Evolutionary conservation across 2,329 filamentous ascomycete species (phyloP).

Genomic region (Emergomyces orientalis): DNA sequence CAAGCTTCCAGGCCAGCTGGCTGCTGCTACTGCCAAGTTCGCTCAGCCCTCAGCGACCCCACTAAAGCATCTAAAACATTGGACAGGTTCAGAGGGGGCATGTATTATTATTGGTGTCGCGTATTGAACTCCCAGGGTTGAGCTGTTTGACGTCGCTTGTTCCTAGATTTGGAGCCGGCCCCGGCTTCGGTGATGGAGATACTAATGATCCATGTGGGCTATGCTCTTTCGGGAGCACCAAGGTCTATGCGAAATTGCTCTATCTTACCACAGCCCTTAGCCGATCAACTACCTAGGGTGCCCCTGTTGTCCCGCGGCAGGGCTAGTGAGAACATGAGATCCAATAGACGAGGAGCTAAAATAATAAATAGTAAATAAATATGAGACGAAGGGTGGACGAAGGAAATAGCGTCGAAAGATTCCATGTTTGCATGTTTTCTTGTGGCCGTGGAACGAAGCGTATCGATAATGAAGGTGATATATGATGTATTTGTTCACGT

Average conservation of each 20-base stretch:
- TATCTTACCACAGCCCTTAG: not conserved
- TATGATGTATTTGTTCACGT: too few relatives aligned
- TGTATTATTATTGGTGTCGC: not conserved
- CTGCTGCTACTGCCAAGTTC: not conserved
- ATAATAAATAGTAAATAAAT: too few relatives aligned
- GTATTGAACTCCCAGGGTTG: not conserved
- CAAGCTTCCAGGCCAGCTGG: too few relatives aligned
- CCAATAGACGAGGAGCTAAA: not conserved
- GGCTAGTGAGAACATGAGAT: not conserved
- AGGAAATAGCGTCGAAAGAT: too few relatives aligned
- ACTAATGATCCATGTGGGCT: not conserved
- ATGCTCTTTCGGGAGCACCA: not conserved
- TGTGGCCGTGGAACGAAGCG: too few relatives aligned
- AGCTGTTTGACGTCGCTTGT: not conserved
- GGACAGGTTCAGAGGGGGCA: not conserved
- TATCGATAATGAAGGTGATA: too few relatives aligned
- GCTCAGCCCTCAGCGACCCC: not conserved
- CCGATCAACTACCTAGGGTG: not conserved
- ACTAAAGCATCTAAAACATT: not conserved
- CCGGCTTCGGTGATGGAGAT: not conserved
- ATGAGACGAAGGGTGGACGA: too few relatives aligned
- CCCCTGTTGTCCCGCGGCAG: not conserved
- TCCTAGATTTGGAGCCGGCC: too few relatives aligned
- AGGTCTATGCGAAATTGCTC: not conserved
- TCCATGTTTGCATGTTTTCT: too few relatives aligned